Evolutionary conservation across 306 rosid species (phyloP).

Genomic region (Cicer judaicum): DNA sequence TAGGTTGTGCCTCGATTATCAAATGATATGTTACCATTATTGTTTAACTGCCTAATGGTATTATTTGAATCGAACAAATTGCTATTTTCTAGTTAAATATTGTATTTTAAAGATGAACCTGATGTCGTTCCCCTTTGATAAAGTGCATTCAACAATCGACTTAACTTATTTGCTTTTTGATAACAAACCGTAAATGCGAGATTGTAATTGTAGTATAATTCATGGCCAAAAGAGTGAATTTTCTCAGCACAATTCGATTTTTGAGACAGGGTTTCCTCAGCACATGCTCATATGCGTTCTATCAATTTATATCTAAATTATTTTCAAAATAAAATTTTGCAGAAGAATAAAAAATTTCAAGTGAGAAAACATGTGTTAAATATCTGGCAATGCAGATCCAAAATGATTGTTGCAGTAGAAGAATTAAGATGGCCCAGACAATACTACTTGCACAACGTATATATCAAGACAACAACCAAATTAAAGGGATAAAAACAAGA

Average conservation of each 20-base stretch:
- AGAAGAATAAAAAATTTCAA: background rate
- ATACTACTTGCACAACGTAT: background rate
- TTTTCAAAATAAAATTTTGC: background rate
- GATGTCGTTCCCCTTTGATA: background rate
- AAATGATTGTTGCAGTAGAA: constrained; percentile 13
- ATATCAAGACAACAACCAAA: background rate
- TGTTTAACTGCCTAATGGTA: constrained; percentile 6
- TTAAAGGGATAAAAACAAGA: constrained; percentile 9
- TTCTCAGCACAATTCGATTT: background rate
- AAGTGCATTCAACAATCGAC: background rate
- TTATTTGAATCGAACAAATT: background rate
- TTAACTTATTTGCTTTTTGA: background rate
- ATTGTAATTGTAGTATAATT: background rate
- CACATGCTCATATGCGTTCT: background rate
- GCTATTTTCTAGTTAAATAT: background rate
- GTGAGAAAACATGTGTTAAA: background rate
- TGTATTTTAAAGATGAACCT: background rate
- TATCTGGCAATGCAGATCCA: constrained; percentile 21
- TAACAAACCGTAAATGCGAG: background rate
- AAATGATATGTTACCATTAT: background rate
- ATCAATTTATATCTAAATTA: constrained; percentile 1
- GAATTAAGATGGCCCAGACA: constrained; percentile 22
- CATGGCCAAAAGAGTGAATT: background rate
- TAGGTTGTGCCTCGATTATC: background rate
- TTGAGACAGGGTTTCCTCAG: background rate